Evolutionary conservation across 192 early-diverging fungal species (phyloP).

Genomic region (Backusella psychrophila): DNA sequence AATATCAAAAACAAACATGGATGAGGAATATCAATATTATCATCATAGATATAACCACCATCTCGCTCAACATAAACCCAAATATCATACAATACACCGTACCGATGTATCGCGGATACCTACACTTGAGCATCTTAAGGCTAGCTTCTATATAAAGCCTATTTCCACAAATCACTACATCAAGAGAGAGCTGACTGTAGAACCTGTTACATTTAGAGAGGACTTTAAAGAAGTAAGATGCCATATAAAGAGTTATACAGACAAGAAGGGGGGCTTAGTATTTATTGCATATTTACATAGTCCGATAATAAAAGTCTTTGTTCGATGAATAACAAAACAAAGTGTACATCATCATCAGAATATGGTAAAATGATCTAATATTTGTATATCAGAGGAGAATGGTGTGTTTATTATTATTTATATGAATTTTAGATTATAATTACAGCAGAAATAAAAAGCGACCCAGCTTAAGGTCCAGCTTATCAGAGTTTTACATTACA

Average conservation of each 20-base stretch:
- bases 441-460: background rate
- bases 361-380: constrained; percentile 3
- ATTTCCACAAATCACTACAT: background rate
- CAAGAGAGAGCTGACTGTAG: background rate
- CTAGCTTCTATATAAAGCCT: background rate
- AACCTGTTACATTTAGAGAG: background rate
- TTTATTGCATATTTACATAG: background rate
- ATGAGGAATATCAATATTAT: background rate
- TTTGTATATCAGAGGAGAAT: background rate
- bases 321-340: background rate
- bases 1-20: background rate
- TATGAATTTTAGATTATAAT: background rate
- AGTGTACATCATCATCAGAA: background rate
- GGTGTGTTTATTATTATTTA: background rate
- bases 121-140: background rate
- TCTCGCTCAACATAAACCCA: background rate
- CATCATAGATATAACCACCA: background rate
- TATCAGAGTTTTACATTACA: background rate
- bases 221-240: background rate
- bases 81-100: background rate
- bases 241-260: background rate
- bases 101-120: background rate
- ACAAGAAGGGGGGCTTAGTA: background rate
- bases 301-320: constrained; percentile 1
- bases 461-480: background rate